Conservation (phyloP, 2,329 filamentous ascomycete species). For the Colletotrichum sp. region DNA sequence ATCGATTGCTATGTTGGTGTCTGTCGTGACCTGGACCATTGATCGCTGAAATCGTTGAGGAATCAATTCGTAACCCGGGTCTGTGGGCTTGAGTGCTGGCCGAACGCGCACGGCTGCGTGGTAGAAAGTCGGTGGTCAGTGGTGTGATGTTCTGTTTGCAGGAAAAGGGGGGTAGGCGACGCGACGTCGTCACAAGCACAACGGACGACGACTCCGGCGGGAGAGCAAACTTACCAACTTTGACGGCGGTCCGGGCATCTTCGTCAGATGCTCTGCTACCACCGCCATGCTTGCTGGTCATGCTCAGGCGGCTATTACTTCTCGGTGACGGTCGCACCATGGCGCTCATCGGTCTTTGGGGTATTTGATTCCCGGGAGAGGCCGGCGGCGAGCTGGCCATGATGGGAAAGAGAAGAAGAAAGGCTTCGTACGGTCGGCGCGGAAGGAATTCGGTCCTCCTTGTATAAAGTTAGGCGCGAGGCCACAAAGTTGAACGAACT, state of each 20-base stretch:
- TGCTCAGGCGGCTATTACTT: constrained; percentile 86
- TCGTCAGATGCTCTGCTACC: constrained; percentile 89
- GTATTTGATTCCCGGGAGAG: constrained; percentile 59
- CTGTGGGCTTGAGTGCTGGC: constrained; percentile 79
- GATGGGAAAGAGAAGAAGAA: constrained; percentile 28
- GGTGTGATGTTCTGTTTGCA: background rate
- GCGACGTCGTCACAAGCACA: background rate
- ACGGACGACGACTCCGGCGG: background rate
- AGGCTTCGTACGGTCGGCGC: constrained; percentile 11
- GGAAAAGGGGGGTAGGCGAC: constrained; percentile 2
- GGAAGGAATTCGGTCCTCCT: constrained; percentile 4
- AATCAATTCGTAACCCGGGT: constrained; percentile 94
- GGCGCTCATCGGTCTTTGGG: constrained; percentile 79
- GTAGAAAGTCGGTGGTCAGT: constrained; percentile 7
- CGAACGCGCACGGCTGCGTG: constrained; percentile 87
- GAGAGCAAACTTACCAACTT: constrained; percentile 78
- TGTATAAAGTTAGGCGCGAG: constrained; percentile 8
- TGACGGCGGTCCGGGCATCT: constrained; percentile 88
- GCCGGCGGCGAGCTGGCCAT: constrained; percentile 76
- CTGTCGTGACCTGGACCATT: constrained; percentile 87
- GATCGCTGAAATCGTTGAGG: constrained; percentile 93
- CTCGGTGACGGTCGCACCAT: constrained; percentile 75
- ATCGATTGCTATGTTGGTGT: constrained; percentile 87
- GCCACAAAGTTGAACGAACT: background rate
- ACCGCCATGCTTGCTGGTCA: constrained; percentile 75